Base-by-base conservation (phyloP, 2,329 filamentous ascomycete species). In the Stylonectria norvegica region DNA sequence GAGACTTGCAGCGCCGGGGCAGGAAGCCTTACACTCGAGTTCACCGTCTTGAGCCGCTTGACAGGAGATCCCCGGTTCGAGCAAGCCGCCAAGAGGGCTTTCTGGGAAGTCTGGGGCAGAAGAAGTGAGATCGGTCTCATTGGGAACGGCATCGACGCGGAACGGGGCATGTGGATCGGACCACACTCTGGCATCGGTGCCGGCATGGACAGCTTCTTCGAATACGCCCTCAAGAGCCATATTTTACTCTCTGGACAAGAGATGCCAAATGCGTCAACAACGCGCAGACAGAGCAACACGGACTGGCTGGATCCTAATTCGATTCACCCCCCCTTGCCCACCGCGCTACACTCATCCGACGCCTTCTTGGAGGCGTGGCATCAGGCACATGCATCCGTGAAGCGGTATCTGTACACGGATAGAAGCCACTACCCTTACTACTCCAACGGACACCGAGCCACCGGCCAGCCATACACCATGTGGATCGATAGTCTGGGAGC, bases 401-500 rank as follows among this genome's bases (percentile, higher is more conserved):
- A 89, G 60, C 81, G 87, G 27, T 89, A 98, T 62, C 72, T 97
- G n/a, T 93, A 95, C 60, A 88, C 88, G 28, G 80, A 84, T 29
- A 56, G 58, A 16, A 76, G 78, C 37, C 85, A 93, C 51, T 89
- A 95, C 62, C 90, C 91, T 1, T 93, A 96, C 64, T 95, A 96
- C 57, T 83, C 93, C 20, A 94, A 95, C 59, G 89, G 85, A 11
- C 90, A 98, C 62, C 72, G 95, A 4, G 79, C 81, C 47, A 96
- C 90, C 1, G 93, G 93, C 1, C 91, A 91, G 5, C 82, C 89
- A 10, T 83, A 89, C 47, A 88, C 89, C 2, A 89, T 86, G 62
- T 98, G 93, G 93, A 88, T 97, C 40, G 93, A 98, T 67, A 96
- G 91, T 59, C 71, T 98, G 42, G 91, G 89, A 46, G 91, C 93